Conservation (phyloP, 441 rosid genomes). For the Jatropha multifida region DNA sequence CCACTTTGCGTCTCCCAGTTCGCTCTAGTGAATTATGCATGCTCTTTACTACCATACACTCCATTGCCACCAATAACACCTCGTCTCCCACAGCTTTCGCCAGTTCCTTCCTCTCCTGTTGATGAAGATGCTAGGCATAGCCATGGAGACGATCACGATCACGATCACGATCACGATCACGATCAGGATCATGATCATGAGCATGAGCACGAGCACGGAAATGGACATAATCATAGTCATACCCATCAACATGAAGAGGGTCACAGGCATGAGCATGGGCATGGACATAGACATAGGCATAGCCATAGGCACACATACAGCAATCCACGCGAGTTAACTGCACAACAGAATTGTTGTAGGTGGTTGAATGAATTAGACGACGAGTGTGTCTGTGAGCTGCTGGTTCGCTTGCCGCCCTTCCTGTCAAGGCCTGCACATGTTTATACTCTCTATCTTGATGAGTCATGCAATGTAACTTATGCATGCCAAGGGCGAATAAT, state of each 20-base stretch:
- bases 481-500: conserved; percentile 39
- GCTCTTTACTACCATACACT: conserved; percentile 31
- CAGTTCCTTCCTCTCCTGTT: conserved; percentile 29
- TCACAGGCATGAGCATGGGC: conserved; percentile 20
- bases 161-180: background rate
- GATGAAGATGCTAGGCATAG: background rate
- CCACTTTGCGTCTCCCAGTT: conserved; percentile 58
- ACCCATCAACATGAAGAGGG: conserved; percentile 11
- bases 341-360: conserved; percentile 48
- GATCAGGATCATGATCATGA: background rate
- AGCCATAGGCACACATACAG: background rate
- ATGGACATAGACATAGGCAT: conserved; percentile 20
- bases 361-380: conserved; percentile 55
- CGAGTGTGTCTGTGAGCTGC: conserved; percentile 57
- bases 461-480: conserved; percentile 44
- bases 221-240: background rate
- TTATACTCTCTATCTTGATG: conserved; percentile 42
- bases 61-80: conserved; percentile 6
- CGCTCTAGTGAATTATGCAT: conserved; percentile 51
- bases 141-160: background rate
- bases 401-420: conserved; percentile 47
- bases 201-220: background rate
- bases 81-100: conserved; percentile 19
- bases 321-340: conserved; percentile 15
- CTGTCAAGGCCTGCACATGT: conserved; percentile 53